phyloP scores from a whole-genome alignment of 179 eudicot species.

The Monotropa hypopitys region DNA sequence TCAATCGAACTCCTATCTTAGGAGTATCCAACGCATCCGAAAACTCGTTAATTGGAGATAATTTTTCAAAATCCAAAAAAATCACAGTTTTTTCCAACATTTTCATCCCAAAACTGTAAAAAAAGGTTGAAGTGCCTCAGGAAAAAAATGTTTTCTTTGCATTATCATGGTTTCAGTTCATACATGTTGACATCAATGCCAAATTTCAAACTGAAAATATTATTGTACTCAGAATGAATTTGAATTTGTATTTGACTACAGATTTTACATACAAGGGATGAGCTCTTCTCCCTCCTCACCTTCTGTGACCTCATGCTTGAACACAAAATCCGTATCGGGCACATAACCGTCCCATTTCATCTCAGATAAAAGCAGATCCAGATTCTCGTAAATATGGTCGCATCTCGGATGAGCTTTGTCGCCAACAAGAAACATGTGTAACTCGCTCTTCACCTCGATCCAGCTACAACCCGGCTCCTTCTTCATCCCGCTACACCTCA shows the following conservation, averaged over 20 bases:
- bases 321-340: constrained; percentile 16
- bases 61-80: too few relatives aligned
- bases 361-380: constrained; percentile 34
- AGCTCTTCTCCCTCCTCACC: constrained; percentile 10
- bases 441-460: constrained; percentile 59
- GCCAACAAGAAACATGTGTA: constrained; percentile 50
- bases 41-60: too few relatives aligned
- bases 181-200: not conserved
- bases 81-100: too few relatives aligned
- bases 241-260: not conserved
- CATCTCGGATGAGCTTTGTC: constrained; percentile 59
- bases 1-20: too few relatives aligned
- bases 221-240: not conserved
- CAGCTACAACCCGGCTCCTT: constrained; percentile 86
- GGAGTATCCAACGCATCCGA: too few relatives aligned
- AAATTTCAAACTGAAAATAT: not conserved
- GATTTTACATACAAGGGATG: not conserved
- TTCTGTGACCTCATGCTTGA: constrained; percentile 8
- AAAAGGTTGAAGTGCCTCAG: not conserved
- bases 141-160: not conserved
- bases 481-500: constrained; percentile 41
- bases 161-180: not conserved
- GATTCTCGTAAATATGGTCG: constrained; percentile 36
- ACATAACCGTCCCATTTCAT: constrained; percentile 31
- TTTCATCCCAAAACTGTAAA: not conserved